Evolutionary conservation across 257 asterid genomes (phyloP).

Genomic region (Lycium barbarum): DNA sequence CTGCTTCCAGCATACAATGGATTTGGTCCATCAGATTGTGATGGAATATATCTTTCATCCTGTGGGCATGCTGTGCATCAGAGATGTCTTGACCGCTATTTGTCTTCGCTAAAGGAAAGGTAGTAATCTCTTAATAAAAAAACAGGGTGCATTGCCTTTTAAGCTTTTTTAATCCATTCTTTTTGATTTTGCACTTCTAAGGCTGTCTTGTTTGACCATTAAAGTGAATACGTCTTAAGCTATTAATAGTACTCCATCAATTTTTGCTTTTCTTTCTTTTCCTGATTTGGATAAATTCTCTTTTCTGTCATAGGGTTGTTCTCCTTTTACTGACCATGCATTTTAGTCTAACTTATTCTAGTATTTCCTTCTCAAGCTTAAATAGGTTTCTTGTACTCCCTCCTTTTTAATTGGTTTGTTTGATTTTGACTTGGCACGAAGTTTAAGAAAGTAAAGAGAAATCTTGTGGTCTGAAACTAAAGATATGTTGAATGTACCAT

Average conservation of each 20-base stretch:
- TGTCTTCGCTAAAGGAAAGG: slow-evolving; percentile 94
- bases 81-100: slow-evolving; percentile 92
- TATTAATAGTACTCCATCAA: neutral
- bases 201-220: slow-evolving; percentile 17
- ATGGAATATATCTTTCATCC: slow-evolving; percentile 86
- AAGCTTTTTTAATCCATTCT: neutral
- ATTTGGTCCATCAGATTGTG: slow-evolving; percentile 71
- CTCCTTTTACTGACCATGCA: neutral
- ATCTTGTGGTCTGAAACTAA: too few species aligned
- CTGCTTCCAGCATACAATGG: slow-evolving; percentile 54
- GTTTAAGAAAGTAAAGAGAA: too few species aligned
- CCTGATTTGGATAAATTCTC: neutral
- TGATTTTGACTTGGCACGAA: too few species aligned
- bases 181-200: slow-evolving; percentile 3
- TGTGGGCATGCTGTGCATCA: slow-evolving; percentile 99
- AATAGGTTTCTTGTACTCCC: too few species aligned
- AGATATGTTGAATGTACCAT: too few species aligned
- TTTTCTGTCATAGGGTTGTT: slow-evolving; percentile 8
- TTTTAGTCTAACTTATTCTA: too few species aligned
- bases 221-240: neutral
- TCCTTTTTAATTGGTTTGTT: too few species aligned
- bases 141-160: neutral
- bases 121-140: slow-evolving; percentile 35
- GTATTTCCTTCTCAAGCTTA: neutral
- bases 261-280: neutral